phyloP scores from a whole-genome alignment of 2,329 filamentous ascomycete genomes.

The Nothomitra cinnamomea region DNA sequence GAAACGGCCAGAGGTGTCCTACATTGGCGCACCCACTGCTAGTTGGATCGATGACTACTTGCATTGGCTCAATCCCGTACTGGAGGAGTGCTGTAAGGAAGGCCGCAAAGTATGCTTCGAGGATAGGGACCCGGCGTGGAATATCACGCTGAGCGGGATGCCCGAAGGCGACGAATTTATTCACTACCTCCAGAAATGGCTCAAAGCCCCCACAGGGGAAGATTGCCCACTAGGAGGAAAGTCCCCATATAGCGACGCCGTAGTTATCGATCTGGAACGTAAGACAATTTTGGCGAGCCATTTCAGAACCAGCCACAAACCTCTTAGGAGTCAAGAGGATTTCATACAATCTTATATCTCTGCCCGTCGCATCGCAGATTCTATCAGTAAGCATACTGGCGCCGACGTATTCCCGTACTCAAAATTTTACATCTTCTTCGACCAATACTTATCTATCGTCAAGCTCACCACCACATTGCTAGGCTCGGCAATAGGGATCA shows the following conservation, averaged over 20 bases:
- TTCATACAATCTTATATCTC: constrained; percentile 85
- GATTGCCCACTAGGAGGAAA: constrained; percentile 78
- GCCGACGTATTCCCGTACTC: constrained; percentile 90
- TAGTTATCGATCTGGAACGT: constrained; percentile 55
- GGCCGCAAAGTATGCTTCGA: constrained; percentile 60
- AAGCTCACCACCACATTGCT: constrained; percentile 63
- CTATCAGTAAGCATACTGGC: constrained; percentile 53
- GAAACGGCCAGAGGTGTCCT: constrained; percentile 74
- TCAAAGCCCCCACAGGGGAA: constrained; percentile 60
- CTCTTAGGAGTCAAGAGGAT: constrained; percentile 72
- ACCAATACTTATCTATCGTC: constrained; percentile 82
- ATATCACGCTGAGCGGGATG: constrained; percentile 78
- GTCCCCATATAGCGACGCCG: constrained; percentile 70
- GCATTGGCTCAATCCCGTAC: constrained; percentile 81
- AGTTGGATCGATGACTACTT: constrained; percentile 98
- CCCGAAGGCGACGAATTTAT: constrained; percentile 86
- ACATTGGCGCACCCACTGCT: constrained; percentile 72
- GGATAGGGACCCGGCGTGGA: constrained; percentile 65
- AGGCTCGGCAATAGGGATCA: constrained; percentile 67
- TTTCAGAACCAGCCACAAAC: constrained; percentile 81
- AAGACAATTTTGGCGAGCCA: constrained; percentile 64
- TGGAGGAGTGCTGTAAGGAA: constrained; percentile 58
- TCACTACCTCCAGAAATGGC: constrained; percentile 68
- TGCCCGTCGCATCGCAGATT: constrained; percentile 70
- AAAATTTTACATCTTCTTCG: constrained; percentile 98